These are phyloP conservation scores for Gilbertella persicaria DNA, from an alignment of 371 early-diverging fungal species.

Conservation along the genomic window DNA sequence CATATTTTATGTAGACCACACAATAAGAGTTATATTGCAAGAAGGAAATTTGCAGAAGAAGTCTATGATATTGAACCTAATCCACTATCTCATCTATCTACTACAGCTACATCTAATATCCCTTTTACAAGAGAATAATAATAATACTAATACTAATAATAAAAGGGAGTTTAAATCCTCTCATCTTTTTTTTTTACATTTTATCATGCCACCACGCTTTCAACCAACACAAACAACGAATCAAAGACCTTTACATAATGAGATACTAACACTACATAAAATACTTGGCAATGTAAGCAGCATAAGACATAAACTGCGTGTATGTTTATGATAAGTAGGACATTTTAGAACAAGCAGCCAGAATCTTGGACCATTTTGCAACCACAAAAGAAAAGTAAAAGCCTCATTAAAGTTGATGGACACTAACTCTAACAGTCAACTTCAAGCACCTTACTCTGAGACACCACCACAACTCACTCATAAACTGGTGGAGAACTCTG, in stretches of 20 bases:
- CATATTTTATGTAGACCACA: slow-evolving; percentile 57
- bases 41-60: slow-evolving; percentile 15
- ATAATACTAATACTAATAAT: no score
- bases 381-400: slow-evolving; percentile 32
- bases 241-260: slow-evolving; percentile 42
- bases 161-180: no score
- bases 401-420: background rate
- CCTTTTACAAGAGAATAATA: no score
- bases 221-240: slow-evolving; percentile 21
- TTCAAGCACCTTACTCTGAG: slow-evolving; percentile 13
- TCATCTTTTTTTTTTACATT: slow-evolving; percentile 1
- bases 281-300: slow-evolving; percentile 32
- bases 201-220: slow-evolving; percentile 31
- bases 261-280: slow-evolving; percentile 30
- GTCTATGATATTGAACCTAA: background rate
- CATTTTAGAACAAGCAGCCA: slow-evolving; percentile 44
- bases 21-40: slow-evolving; percentile 29
- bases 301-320: background rate
- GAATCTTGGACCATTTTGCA: slow-evolving; percentile 44
- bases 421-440: background rate
- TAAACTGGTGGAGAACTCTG: slow-evolving; percentile 38
- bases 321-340: slow-evolving; percentile 27
- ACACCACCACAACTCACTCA: slow-evolving; percentile 32
- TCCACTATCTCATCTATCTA: background rate
- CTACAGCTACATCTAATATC: background rate